A percentile compares a stretch with the other conserved stretches of the same genome.
These are phyloP conservation scores for Sporothrix globosa DNA, from an alignment of 2,329 filamentous ascomycete genomes.

Conservation along the genomic window DNA sequence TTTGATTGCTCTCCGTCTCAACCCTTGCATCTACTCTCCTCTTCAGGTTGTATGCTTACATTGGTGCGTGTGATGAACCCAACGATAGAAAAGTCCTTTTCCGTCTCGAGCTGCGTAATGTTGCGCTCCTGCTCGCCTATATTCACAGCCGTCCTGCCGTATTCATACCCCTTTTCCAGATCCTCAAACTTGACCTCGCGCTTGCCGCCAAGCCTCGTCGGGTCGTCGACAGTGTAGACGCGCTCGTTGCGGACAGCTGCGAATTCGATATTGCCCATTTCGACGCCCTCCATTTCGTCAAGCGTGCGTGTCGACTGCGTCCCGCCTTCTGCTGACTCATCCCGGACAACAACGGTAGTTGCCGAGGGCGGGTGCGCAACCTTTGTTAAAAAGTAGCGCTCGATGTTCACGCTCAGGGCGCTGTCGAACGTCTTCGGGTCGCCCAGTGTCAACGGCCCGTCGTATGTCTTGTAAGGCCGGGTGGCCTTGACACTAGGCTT, in stretches of 20 bases:
- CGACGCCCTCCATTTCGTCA: constrained; percentile 55
- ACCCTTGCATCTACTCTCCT: not conserved
- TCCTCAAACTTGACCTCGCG: constrained; percentile 79
- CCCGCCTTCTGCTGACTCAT: constrained; percentile 54
- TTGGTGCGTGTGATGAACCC: constrained; percentile 79
- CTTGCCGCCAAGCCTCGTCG: constrained; percentile 74
- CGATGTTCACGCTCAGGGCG: constrained; percentile 80
- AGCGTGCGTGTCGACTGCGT: constrained; percentile 58
- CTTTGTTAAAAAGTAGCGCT: constrained; percentile 88
- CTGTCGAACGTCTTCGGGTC: constrained; percentile 72
- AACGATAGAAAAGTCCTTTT: constrained; percentile 75
- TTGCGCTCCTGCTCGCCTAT: constrained; percentile 86
- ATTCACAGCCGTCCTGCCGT: constrained; percentile 87
- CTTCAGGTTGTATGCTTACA: constrained; percentile 49
- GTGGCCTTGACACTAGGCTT: constrained; percentile 75
- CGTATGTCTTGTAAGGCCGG: constrained; percentile 77
- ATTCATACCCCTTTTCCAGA: constrained; percentile 90
- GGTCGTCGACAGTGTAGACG: constrained; percentile 79
- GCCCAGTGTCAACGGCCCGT: constrained; percentile 78
- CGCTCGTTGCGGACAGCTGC: constrained; percentile 75
- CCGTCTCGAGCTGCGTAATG: constrained; percentile 83
- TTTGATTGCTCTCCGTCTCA: too few species aligned
- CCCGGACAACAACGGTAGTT: constrained; percentile 70
- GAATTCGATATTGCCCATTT: constrained; percentile 54
- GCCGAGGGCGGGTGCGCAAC: constrained; percentile 73